phyloP scores from a whole-genome alignment of 495 filamentous ascomycete species.

The Cairneyella variabilis region DNA sequence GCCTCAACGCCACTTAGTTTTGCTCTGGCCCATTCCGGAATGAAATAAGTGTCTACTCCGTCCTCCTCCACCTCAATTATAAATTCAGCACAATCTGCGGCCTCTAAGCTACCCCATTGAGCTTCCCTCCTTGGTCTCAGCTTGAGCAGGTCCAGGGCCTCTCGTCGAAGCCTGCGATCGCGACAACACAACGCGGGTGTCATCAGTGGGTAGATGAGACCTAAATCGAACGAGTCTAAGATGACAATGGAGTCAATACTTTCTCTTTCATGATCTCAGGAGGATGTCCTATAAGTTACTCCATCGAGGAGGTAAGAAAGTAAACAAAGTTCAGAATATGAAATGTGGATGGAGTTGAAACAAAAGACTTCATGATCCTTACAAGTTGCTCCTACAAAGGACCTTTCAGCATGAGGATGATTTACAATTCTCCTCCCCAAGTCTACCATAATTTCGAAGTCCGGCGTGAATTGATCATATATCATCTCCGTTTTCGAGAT shows the following conservation, averaged over 20 bases:
- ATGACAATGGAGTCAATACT: too few relatives aligned
- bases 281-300: too few relatives aligned
- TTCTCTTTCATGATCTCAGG: too few relatives aligned
- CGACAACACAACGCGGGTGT: conserved; percentile 35
- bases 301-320: too few relatives aligned
- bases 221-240: conserved; percentile 26
- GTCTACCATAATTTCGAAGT: conserved; percentile 2
- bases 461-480: conserved; percentile 1
- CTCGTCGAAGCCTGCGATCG: conserved; percentile 35
- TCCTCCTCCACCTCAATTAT: conserved; percentile 7
- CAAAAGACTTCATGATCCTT: too few relatives aligned
- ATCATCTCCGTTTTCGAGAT: conserved; percentile 11
- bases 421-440: not conserved
- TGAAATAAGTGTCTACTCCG: not conserved
- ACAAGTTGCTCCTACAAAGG: not conserved
- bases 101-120: not conserved
- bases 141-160: not conserved
- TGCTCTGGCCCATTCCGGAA: conserved; percentile 2
- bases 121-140: not conserved
- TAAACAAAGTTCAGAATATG: too few relatives aligned
- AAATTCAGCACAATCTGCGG: not conserved
- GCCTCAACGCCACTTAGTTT: not conserved
- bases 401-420: not conserved
- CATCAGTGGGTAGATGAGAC: conserved; percentile 34
- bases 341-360: too few relatives aligned